Evolutionary conservation across 495 filamentous ascomycete species (phyloP), one percentile per base, ranked within the genome.

Genomic region (Aspergillus kassunensis): DNA sequence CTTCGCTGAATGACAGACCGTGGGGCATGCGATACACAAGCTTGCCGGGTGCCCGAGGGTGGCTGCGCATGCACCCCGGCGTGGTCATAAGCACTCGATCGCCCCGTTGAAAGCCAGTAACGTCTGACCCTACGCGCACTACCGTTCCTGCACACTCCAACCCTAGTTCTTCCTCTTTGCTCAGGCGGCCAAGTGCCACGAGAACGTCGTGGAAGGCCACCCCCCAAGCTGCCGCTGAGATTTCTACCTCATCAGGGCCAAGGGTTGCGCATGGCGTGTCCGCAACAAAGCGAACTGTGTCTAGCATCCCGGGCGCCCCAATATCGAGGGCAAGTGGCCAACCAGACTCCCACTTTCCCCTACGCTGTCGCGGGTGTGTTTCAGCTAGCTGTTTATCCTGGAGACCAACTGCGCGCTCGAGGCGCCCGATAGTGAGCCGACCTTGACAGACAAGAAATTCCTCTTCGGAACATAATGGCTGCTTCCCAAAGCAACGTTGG

Each of bases 141-240:
- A 75, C 66, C 10, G 69, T 36, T n/a, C 71, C 72, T 1, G 67
- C 56, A 33, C 59, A 69, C 21, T 70, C 70, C n/a, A n/a, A n/a
- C n/a, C n/a, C n/a, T n/a, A n/a, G n/a, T n/a, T n/a, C n/a, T n/a
- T n/a, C n/a, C n/a, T n/a, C n/a, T n/a, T n/a, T n/a, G n/a, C n/a
- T n/a, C n/a, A n/a, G n/a, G n/a, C n/a, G n/a, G 9, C 57, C 54
- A 35, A 33, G 20, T 9, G 25, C 45, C 5, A 45, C 11, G 29
- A n/a, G 19, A 15, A 16, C 12, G 30, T 53, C 43, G 6, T n/a
- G 4, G 36, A 48, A 29, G n/a, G 25, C 35, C 9, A 51, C 6
- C 6, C 48, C 48, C 9, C 24, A 40, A 7, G 35, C 25, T 8
- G 21, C 19, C 4, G 23, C 13, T 8, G 43, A 20, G 20, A 57